These are phyloP conservation scores for Pterocarpus santalinus DNA, from an alignment of 306 rosid genomes.

Conservation along the genomic window DNA sequence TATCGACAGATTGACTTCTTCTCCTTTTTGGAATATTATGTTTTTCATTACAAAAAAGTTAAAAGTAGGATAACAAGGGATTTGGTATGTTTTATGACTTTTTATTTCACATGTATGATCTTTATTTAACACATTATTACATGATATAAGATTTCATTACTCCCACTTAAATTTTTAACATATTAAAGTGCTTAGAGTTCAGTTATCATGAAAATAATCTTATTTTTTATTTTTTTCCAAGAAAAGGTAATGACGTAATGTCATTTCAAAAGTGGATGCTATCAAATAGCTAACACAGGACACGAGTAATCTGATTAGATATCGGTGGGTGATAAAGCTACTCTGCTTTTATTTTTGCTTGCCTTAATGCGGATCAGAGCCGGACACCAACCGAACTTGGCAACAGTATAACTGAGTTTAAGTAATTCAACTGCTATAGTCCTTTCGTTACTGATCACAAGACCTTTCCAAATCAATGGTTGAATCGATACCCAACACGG, in stretches of 20 bases:
- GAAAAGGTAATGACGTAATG: neutral
- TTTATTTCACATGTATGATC: no score
- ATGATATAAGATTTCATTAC: no score
- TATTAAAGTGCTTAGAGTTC: neutral
- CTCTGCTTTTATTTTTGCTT: neutral
- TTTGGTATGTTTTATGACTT: no score
- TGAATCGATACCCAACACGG: neutral
- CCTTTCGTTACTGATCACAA: neutral
- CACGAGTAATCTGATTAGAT: neutral
- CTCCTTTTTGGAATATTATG: no score
- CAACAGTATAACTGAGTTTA: neutral
- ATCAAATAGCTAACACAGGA: neutral
- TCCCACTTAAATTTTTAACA: no score
- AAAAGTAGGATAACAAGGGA: no score
- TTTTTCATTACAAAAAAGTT: no score
- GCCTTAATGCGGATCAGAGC: neutral
- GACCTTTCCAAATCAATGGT: neutral
- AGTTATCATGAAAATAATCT: neutral
- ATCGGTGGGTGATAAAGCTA: neutral
- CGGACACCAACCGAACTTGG: neutral
- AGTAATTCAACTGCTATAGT: neutral
- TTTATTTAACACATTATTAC: no score
- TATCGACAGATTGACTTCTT: no score
- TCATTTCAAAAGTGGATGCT: neutral
- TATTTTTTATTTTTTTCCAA: neutral